A percentile compares a stretch with the other conserved stretches of the same genome.
Conservation (phyloP, 208 protist genomes). For the Trypanosoma vivax region DNA sequence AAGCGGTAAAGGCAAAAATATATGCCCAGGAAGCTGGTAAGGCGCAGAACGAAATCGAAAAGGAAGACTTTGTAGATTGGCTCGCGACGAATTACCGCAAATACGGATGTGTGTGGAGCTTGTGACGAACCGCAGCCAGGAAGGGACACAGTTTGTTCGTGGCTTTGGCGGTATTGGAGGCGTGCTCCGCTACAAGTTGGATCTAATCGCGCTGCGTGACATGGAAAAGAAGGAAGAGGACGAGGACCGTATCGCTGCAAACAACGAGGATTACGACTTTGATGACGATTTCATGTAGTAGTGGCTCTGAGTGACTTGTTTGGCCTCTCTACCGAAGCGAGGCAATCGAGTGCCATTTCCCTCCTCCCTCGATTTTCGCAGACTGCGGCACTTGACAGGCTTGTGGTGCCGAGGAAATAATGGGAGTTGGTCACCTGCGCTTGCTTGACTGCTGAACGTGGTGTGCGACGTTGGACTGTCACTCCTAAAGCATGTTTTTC, state of each 20-base stretch:
- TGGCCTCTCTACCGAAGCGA: not conserved
- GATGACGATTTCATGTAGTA: slow-evolving; percentile 70
- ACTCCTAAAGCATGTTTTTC: too few relatives aligned
- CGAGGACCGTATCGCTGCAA: slow-evolving; percentile 46
- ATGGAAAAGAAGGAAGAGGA: slow-evolving; percentile 75
- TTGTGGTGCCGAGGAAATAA: too few relatives aligned
- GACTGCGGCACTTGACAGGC: too few relatives aligned
- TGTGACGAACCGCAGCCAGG: slow-evolving; percentile 92
- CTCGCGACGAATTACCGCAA: slow-evolving; percentile 97
- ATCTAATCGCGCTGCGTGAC: slow-evolving; percentile 84
- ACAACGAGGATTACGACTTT: slow-evolving; percentile 85
- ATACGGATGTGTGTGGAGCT: slow-evolving; percentile 95
- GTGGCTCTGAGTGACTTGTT: not conserved
- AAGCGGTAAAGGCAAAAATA: slow-evolving; percentile 76
- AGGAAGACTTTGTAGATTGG: slow-evolving; percentile 97
- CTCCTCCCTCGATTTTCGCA: too few relatives aligned
- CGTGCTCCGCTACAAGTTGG: slow-evolving; percentile 88
- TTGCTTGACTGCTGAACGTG: too few relatives aligned
- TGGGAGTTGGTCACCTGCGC: too few relatives aligned
- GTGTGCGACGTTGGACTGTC: too few relatives aligned
- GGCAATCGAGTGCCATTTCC: too few relatives aligned
- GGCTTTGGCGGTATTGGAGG: slow-evolving; percentile 98
- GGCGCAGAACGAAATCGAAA: slow-evolving; percentile 86
- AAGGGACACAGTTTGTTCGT: slow-evolving; percentile 97
- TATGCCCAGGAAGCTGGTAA: slow-evolving; percentile 77